phyloP scores from a whole-genome alignment of 306 rosid genomes.

The Corylus avellana region DNA sequence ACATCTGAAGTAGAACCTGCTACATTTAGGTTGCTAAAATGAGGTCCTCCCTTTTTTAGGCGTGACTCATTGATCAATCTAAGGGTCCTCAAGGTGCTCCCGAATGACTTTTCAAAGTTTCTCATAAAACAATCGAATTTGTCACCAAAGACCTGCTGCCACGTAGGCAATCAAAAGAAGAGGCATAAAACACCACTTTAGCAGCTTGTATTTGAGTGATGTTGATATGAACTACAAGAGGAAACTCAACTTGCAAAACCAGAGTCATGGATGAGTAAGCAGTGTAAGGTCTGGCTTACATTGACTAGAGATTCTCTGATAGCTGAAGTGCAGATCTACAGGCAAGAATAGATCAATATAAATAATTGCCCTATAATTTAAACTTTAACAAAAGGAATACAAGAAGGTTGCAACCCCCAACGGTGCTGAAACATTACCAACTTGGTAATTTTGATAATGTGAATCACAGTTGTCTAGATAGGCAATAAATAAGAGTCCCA shows the following conservation, averaged over 20 bases:
- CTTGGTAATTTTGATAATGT: constrained; percentile 1
- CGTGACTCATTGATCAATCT: constrained; percentile 59
- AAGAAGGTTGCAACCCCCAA: constrained; percentile 10
- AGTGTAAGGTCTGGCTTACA: constrained; percentile 66
- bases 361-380: constrained; percentile 21
- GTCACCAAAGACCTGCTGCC: constrained; percentile 79
- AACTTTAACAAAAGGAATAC: constrained; percentile 8
- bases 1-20: constrained; percentile 32
- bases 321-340: constrained; percentile 89
- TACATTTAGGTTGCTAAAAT: constrained; percentile 23
- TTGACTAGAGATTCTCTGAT: constrained; percentile 80
- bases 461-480: not conserved
- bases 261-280: constrained; percentile 39
- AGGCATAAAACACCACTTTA: constrained; percentile 37
- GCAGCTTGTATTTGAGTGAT: constrained; percentile 38
- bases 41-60: constrained; percentile 24
- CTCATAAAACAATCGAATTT: constrained; percentile 59
- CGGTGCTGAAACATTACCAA: not conserved
- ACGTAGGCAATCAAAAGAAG: constrained; percentile 42
- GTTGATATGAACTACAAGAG: constrained; percentile 32
- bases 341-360: constrained; percentile 14
- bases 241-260: constrained; percentile 40
- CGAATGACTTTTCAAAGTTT: constrained; percentile 82
- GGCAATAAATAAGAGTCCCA: not conserved
- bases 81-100: constrained; percentile 81